A percentile compares a stretch with the other conserved stretches of the same genome.
Conservation (phyloP, 2,329 filamentous ascomycete genomes). For the Pyrenophora teres region DNA sequence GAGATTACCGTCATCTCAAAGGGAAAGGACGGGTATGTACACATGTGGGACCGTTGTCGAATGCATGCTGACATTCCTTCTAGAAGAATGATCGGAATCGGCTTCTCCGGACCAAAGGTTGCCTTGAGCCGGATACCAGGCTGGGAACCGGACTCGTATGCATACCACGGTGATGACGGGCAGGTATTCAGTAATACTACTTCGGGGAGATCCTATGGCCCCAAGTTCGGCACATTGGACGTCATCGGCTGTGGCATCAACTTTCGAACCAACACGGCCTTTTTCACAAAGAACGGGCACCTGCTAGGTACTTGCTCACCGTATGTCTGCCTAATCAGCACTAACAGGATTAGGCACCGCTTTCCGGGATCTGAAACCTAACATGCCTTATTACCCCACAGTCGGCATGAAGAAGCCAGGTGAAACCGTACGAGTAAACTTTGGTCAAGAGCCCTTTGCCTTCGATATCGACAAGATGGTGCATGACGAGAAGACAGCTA, state of each 20-base stretch:
- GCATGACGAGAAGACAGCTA: conserved; percentile 41
- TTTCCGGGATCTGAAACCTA: conserved; percentile 67
- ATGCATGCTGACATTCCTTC: conserved; percentile 24
- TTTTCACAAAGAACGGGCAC: conserved; percentile 69
- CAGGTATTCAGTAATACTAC: conserved; percentile 64
- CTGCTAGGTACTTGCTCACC: conserved; percentile 54
- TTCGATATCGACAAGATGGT: conserved; percentile 91
- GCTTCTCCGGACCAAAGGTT: conserved; percentile 64
- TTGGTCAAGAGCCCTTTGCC: conserved; percentile 74
- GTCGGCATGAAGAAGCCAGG: conserved; percentile 69
- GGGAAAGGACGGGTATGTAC: conserved; percentile 67
- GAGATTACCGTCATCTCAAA: conserved; percentile 72
- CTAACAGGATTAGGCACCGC: conserved; percentile 62
- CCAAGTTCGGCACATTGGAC: conserved; percentile 63
- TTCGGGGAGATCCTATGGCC: conserved; percentile 63
- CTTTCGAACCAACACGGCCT: conserved; percentile 64
- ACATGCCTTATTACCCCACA: conserved; percentile 66
- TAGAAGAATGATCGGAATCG: conserved; percentile 59
- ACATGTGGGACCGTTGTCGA: conserved; percentile 36
- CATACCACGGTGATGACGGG: conserved; percentile 70
- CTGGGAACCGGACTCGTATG: conserved; percentile 69
- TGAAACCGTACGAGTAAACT: conserved; percentile 64
- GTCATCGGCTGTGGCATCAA: conserved; percentile 69
- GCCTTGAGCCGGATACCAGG: conserved; percentile 65
- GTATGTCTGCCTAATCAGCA: conserved; percentile 11